Evolutionary conservation across 768 basidiomycete species (phyloP).

Genomic region (Dioszegia aurantiaca): DNA sequence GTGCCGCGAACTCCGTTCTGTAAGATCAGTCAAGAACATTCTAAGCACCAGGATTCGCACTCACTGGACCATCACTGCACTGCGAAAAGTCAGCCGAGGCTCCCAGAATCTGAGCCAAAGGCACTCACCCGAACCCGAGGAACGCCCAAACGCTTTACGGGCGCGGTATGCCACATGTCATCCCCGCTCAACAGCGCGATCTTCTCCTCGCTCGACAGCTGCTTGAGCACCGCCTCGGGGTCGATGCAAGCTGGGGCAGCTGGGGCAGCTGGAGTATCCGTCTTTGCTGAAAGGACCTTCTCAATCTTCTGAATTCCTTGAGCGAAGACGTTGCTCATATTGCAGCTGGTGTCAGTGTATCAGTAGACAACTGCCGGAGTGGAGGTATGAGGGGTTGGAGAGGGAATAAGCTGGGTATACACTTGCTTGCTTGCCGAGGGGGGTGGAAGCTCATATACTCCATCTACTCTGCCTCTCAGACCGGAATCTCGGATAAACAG

Average conservation of each 20-base stretch:
- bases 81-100: constrained; percentile 8
- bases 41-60: not conserved
- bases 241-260: not conserved
- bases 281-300: not conserved
- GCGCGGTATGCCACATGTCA: constrained; percentile 41
- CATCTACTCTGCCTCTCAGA: too few species aligned
- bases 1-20: constrained; percentile 37
- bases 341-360: too few species aligned
- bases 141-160: constrained; percentile 27
- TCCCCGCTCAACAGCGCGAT: constrained; percentile 29
- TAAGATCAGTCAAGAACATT: constrained; percentile 2
- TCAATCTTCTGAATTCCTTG: constrained; percentile 6
- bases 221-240: constrained; percentile 10
- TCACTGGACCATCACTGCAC: constrained; percentile 33
- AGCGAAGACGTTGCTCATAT: constrained; percentile 4
- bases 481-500: not conserved
- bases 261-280: not conserved
- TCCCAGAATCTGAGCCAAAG: not conserved
- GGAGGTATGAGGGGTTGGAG: too few species aligned
- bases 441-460: not conserved
- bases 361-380: too few species aligned
- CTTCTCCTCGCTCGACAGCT: constrained; percentile 37
- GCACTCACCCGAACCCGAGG: constrained; percentile 32
- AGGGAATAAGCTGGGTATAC: too few species aligned
- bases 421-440: too few species aligned